These are phyloP conservation scores for Xylariaceae sp. DNA, from an alignment of 2,329 filamentous ascomycete genomes.

Conservation along the genomic window DNA sequence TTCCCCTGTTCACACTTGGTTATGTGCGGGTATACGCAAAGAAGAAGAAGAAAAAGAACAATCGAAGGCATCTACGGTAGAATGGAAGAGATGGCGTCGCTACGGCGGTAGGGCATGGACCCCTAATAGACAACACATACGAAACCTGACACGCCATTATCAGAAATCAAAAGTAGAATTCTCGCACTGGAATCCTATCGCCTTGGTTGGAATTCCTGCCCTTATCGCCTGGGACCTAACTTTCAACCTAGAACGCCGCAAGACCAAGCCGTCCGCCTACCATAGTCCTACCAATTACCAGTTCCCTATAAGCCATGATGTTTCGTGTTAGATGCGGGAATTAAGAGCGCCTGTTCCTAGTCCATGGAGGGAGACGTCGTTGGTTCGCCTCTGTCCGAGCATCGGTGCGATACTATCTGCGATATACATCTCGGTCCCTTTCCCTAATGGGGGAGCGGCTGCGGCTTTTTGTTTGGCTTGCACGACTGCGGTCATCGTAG, in stretches of 20 bases:
- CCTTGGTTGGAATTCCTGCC: not conserved
- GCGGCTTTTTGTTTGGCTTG: slow-evolving; percentile 47
- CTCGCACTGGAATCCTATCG: not conserved
- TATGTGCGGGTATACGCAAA: no score
- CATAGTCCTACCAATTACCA: not conserved
- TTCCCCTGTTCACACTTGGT: no score
- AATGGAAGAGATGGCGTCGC: no score
- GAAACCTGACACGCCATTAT: not conserved
- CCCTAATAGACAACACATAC: no score
- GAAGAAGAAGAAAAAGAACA: no score
- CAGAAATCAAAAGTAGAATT: not conserved
- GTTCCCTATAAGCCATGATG: not conserved
- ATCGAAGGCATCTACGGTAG: no score
- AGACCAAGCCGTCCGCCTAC: not conserved
- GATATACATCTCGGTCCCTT: slow-evolving; percentile 53
- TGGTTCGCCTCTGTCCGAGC: slow-evolving; percentile 2
- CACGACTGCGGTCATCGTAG: slow-evolving; percentile 41
- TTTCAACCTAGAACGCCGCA: not conserved
- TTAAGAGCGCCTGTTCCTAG: not conserved
- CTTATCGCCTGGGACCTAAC: not conserved
- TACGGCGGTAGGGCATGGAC: no score
- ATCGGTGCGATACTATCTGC: slow-evolving; percentile 44
- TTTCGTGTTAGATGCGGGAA: not conserved
- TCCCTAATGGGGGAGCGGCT: slow-evolving; percentile 49
- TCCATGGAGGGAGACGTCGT: not conserved